These are phyloP conservation scores for Apiospora hydei DNA, from an alignment of 2,329 filamentous ascomycete genomes.

Conservation along the genomic window DNA sequence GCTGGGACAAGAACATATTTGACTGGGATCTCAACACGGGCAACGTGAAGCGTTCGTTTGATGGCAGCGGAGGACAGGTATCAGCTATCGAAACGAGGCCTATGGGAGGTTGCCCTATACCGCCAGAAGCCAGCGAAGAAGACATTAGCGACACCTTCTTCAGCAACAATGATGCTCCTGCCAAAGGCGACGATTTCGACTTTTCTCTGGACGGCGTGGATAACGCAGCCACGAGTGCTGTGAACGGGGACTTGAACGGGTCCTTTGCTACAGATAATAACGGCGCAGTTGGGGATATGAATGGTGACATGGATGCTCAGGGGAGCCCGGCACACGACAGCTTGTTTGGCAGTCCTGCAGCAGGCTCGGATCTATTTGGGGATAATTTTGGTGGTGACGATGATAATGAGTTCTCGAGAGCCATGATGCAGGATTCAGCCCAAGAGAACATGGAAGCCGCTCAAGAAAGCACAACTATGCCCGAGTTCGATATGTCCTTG, in stretches of 20 bases:
- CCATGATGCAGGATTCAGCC: conserved; percentile 62
- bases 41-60: conserved; percentile 76
- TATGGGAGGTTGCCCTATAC: conserved; percentile 75
- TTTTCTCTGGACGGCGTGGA: conserved; percentile 43
- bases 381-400: conserved; percentile 86
- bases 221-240: conserved; percentile 45
- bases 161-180: conserved; percentile 73
- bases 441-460: conserved; percentile 39
- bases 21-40: conserved; percentile 97
- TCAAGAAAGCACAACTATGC: conserved; percentile 47
- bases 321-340: conserved; percentile 78
- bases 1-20: conserved; percentile 93
- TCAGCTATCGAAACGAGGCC: conserved; percentile 88
- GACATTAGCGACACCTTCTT: conserved; percentile 72
- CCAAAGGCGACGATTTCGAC: conserved; percentile 59
- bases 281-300: conserved; percentile 29
- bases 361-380: conserved; percentile 83
- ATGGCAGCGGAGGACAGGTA: conserved; percentile 81
- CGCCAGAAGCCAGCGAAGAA: conserved; percentile 72
- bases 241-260: conserved; percentile 31
- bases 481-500: conserved; percentile 27
- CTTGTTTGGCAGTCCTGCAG: conserved; percentile 77
- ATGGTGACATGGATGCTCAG: conserved; percentile 55
- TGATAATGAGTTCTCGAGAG: conserved; percentile 81
- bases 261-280: conserved; percentile 38